Conservation (phyloP, 2,329 filamentous ascomycete species). For the Hirsutella rhossiliensis region DNA sequence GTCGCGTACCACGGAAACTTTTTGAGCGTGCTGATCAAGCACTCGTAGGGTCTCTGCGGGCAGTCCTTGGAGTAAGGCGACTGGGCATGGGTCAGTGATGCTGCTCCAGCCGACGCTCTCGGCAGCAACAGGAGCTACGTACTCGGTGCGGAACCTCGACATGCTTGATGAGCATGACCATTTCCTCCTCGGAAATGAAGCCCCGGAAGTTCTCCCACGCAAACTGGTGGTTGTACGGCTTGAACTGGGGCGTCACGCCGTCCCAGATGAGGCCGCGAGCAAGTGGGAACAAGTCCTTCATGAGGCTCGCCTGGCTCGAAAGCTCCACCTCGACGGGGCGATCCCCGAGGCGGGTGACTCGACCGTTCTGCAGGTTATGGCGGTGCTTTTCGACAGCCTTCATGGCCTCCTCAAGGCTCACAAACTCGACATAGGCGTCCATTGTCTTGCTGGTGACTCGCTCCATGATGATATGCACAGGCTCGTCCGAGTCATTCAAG, state of each 20-base stretch:
- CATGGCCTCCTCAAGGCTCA: constrained; percentile 38
- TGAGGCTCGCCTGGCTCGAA: constrained; percentile 42
- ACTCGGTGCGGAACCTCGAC: constrained; percentile 50
- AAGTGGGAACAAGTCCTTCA: constrained; percentile 50
- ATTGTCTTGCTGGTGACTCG: constrained; percentile 49
- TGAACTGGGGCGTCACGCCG: constrained; percentile 28
- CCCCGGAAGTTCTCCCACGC: constrained; percentile 44
- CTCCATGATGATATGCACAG: constrained; percentile 54
- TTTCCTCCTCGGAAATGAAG: constrained; percentile 50
- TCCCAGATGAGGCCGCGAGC: constrained; percentile 45
- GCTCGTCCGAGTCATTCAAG: constrained; percentile 39
- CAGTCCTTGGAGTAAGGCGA: constrained; percentile 48
- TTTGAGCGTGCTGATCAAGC: constrained; percentile 48
- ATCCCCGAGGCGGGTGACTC: constrained; percentile 39
- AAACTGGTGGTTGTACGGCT: constrained; percentile 20
- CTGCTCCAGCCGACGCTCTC: too few species aligned
- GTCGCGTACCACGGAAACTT: constrained; percentile 53
- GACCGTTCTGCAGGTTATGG: constrained; percentile 22
- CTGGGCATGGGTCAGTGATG: constrained; percentile 21
- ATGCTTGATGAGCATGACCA: constrained; percentile 52
- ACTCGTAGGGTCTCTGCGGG: constrained; percentile 54
- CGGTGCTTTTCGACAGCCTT: constrained; percentile 38
- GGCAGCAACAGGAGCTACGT: too few species aligned
- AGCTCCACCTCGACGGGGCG: constrained; percentile 45
- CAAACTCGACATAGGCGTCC: constrained; percentile 49